Evolutionary conservation across 257 asterid genomes (phyloP).

Genomic region (Dorcoceras hygrometricum): DNA sequence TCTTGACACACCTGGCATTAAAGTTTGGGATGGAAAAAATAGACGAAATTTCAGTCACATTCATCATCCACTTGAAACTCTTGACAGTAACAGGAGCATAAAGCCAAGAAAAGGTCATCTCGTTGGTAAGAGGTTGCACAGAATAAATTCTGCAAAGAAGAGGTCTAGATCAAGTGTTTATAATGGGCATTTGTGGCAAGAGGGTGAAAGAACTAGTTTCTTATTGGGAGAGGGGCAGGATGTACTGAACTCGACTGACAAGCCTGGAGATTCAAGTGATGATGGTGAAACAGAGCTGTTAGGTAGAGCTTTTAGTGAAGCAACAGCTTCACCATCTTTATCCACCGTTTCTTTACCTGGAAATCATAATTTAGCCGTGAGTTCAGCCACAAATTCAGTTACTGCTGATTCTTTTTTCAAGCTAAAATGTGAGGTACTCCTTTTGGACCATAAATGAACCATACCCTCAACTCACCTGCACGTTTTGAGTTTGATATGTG

Average conservation of each 20-base stretch:
- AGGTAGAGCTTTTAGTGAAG: conserved; percentile 57
- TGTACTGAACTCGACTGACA: conserved; percentile 46
- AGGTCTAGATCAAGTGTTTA: conserved; percentile 52
- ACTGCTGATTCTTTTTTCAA: conserved; percentile 65
- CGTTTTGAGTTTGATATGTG: conserved; percentile 26
- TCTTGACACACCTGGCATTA: conserved; percentile 81
- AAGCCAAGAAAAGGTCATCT: conserved; percentile 44
- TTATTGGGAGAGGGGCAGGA: conserved; percentile 76
- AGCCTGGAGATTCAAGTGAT: conserved; percentile 64
- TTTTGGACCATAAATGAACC: conserved; percentile 10
- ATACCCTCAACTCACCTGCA: conserved; percentile 18
- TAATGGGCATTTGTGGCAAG: conserved; percentile 77
- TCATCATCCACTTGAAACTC: conserved; percentile 91
- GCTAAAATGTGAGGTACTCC: conserved; percentile 86
- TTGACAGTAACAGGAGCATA: conserved; percentile 49
- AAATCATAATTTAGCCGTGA: conserved; percentile 50
- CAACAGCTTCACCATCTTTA: conserved; percentile 65
- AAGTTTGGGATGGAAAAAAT: conserved; percentile 90
- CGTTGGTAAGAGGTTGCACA: conserved; percentile 42
- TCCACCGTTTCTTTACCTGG: conserved; percentile 60
- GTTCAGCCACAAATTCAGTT: conserved; percentile 55
- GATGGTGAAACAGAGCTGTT: conserved; percentile 68
- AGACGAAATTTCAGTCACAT: conserved; percentile 69
- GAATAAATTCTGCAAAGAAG: conserved; percentile 61
- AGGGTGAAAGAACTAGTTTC: conserved; percentile 75